Evolutionary conservation across 2,329 filamentous ascomycete species (phyloP).

Genomic region (Xylariales sp.): DNA sequence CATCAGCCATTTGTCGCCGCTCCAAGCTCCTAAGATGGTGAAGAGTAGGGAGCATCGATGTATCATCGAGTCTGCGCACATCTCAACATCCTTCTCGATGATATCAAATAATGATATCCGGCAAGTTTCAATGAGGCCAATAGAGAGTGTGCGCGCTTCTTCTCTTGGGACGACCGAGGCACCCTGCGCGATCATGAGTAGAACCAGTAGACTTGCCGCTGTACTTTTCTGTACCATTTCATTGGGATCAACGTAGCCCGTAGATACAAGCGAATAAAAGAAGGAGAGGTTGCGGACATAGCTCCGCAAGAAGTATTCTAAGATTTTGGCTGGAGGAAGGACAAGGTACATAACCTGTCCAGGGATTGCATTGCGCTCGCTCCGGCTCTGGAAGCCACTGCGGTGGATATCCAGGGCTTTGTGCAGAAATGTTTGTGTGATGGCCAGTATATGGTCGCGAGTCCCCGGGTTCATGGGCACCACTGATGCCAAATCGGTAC

Average conservation of each 20-base stretch:
- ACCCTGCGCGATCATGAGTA: conserved; percentile 79
- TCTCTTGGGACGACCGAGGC: conserved; percentile 73
- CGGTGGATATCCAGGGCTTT: conserved; percentile 77
- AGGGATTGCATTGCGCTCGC: conserved; percentile 59
- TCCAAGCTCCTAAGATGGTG: conserved; percentile 76
- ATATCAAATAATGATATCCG: conserved; percentile 78
- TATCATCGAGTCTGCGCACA: conserved; percentile 73
- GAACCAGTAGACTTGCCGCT: conserved; percentile 72
- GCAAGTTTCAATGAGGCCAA: conserved; percentile 76
- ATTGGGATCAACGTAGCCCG: conserved; percentile 72
- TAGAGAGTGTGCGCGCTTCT: conserved; percentile 73
- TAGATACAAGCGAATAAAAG: conserved; percentile 72
- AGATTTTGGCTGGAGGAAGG: conserved; percentile 71
- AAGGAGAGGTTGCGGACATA: conserved; percentile 74
- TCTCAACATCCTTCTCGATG: conserved; percentile 76
- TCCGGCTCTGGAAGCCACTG: conserved; percentile 57
- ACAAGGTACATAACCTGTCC: conserved; percentile 71
- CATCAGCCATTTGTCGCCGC: conserved; percentile 82
- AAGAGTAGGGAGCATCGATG: conserved; percentile 75
- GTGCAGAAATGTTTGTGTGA: conserved; percentile 76
- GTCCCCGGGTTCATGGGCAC: conserved; percentile 62
- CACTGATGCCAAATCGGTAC: conserved; percentile 55
- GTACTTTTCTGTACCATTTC: conserved; percentile 75
- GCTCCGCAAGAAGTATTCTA: conserved; percentile 74
- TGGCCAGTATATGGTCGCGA: conserved; percentile 76